Percentiles rank a stretch among this genome's conserved stretches.
Evolutionary conservation across 225 moss, liverwort and hornwort species (phyloP).

Genomic region (Bryoerythrophyllum caledonicum): DNA sequence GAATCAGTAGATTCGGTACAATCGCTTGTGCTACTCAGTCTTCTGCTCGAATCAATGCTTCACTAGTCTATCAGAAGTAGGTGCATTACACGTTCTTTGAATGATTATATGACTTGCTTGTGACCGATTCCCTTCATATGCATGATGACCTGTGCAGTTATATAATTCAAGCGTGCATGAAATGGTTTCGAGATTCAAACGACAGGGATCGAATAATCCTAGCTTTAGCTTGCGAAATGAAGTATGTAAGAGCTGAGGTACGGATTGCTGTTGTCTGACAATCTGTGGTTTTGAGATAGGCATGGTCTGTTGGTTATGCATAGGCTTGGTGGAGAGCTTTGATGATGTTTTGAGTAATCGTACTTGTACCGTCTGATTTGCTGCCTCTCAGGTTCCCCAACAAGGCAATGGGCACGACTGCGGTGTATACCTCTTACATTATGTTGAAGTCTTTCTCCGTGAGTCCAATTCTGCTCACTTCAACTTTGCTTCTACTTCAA

Average conservation of each 20-base stretch:
- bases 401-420: neutral
- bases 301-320: neutral
- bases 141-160: conserved; percentile 14
- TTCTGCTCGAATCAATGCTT: neutral
- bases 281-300: fast-evolving
- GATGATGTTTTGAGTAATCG: too few relatives aligned
- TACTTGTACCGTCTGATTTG: too few relatives aligned
- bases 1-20: neutral
- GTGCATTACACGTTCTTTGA: too few relatives aligned
- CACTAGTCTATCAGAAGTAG: neutral
- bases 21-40: too few relatives aligned
- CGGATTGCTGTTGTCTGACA: too few relatives aligned
- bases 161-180: conserved; percentile 23
- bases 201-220: neutral
- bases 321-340: neutral
- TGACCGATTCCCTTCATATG: neutral
- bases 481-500: neutral
- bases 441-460: neutral
- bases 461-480: neutral
- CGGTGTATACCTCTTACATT: neutral
- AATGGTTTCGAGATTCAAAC: neutral
- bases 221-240: conserved; percentile 3
- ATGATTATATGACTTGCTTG: too few relatives aligned
- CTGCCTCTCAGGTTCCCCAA: neutral
- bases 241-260: conserved; percentile 22